These are phyloP conservation scores for Botryotinia calthae DNA, from an alignment of 2,329 filamentous ascomycete species.

Conservation along the genomic window DNA sequence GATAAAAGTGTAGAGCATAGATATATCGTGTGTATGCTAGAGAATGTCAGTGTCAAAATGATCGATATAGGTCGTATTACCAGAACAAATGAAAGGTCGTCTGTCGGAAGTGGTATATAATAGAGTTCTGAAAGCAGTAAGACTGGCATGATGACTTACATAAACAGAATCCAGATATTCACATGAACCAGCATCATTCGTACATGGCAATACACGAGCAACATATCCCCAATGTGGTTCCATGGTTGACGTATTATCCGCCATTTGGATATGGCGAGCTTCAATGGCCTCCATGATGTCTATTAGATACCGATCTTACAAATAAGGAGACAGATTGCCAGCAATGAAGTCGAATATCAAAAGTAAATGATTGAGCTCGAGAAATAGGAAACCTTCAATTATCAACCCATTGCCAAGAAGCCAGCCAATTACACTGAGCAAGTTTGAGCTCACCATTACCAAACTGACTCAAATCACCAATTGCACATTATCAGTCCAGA, in stretches of 20 bases:
- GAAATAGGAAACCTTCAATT: constrained; percentile 7
- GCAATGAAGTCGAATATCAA: background rate
- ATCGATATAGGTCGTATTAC: background rate
- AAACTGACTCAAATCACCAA: background rate
- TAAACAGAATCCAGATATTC: constrained; percentile 57
- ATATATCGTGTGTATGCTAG: constrained; percentile 48
- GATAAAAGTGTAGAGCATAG: constrained; percentile 56
- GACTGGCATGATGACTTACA: constrained; percentile 7
- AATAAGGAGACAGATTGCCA: background rate
- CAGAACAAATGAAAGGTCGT: background rate
- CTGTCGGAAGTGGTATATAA: too few relatives aligned
- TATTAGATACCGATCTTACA: background rate
- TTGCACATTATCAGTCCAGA: background rate
- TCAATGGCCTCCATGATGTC: constrained; percentile 14
- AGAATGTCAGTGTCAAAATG: background rate
- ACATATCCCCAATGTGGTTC: constrained; percentile 52
- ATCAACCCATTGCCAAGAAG: constrained; percentile 11
- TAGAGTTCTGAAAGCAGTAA: background rate
- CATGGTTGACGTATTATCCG: constrained; percentile 19
- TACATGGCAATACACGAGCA: constrained; percentile 52
- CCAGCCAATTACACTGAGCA: constrained; percentile 10
- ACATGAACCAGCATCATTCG: constrained; percentile 56
- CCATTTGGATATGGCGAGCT: constrained; percentile 21
- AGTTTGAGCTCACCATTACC: constrained; percentile 1
- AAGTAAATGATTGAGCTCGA: background rate